Conservation (phyloP, 2,329 filamentous ascomycete genomes). For the Fusarium napiforme region DNA sequence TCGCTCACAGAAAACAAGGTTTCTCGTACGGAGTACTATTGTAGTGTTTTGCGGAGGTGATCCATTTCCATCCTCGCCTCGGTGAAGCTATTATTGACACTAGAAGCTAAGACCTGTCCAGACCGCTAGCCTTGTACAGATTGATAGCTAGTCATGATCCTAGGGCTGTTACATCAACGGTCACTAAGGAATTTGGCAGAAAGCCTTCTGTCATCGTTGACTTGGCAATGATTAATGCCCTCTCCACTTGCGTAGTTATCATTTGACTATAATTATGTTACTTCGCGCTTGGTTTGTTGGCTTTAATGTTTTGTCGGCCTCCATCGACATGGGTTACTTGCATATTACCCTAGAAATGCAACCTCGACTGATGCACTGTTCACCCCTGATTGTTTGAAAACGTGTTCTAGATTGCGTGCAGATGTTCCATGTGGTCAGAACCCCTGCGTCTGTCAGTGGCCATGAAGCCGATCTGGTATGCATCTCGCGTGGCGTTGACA, state of each 20-base stretch:
- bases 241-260: neutral
- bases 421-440: slow-evolving; percentile 18
- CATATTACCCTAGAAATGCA: neutral
- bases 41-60: neutral
- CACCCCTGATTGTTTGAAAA: slow-evolving; percentile 27
- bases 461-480: neutral
- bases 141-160: neutral
- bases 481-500: neutral
- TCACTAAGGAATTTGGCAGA: neutral
- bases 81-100: neutral
- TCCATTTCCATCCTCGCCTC: neutral
- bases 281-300: neutral
- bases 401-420: slow-evolving; percentile 26
- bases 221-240: neutral
- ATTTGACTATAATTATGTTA: neutral
- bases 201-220: neutral
- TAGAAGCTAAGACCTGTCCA: slow-evolving; percentile 1
- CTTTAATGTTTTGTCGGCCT: neutral
- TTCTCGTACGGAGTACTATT: neutral
- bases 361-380: neutral
- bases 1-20: neutral
- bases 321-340: neutral
- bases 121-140: slow-evolving; percentile 2
- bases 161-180: slow-evolving; percentile 4
- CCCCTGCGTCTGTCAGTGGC: slow-evolving; percentile 3